A percentile compares a stretch with the other conserved stretches of the same genome.
Conservation (phyloP, 441 rosid species). For the Pelargonium cotyledonis region DNA sequence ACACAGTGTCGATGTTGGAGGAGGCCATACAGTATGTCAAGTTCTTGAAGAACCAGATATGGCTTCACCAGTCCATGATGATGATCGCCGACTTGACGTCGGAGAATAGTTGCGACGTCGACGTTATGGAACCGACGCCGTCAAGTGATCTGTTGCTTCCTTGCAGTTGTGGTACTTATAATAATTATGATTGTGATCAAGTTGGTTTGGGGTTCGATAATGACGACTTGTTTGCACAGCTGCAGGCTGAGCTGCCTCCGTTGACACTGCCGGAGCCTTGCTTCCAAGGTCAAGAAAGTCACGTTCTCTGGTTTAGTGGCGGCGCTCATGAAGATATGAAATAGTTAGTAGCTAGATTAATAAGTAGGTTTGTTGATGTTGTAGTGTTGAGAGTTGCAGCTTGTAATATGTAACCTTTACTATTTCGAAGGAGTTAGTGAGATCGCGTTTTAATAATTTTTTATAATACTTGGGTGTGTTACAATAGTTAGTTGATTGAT, state of each 20-base stretch:
- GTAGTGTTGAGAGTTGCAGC: too few relatives aligned
- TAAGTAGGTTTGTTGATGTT: too few relatives aligned
- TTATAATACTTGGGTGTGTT: too few relatives aligned
- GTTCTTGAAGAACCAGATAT: slow-evolving; percentile 68
- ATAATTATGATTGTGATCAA: neutral
- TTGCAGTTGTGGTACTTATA: too few relatives aligned
- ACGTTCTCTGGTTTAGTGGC: neutral
- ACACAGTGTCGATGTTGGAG: slow-evolving; percentile 79
- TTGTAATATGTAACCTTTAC: too few relatives aligned
- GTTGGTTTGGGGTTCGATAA: neutral
- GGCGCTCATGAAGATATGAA: neutral
- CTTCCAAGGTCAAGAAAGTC: neutral
- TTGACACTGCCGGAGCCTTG: neutral
- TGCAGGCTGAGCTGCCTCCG: neutral
- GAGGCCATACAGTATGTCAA: slow-evolving; percentile 84
- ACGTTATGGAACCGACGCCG: neutral
- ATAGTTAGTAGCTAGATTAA: too few relatives aligned
- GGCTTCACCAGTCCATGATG: slow-evolving; percentile 54
- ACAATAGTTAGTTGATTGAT: too few relatives aligned
- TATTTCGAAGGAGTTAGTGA: too few relatives aligned
- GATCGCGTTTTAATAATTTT: too few relatives aligned
- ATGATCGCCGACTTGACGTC: neutral
- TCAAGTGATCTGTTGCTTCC: neutral
- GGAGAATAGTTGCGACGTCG: too few relatives aligned
- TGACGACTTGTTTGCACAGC: neutral